Base-by-base conservation (phyloP, 768 basidiomycete species). In the Pulveroboletus sp. region DNA sequence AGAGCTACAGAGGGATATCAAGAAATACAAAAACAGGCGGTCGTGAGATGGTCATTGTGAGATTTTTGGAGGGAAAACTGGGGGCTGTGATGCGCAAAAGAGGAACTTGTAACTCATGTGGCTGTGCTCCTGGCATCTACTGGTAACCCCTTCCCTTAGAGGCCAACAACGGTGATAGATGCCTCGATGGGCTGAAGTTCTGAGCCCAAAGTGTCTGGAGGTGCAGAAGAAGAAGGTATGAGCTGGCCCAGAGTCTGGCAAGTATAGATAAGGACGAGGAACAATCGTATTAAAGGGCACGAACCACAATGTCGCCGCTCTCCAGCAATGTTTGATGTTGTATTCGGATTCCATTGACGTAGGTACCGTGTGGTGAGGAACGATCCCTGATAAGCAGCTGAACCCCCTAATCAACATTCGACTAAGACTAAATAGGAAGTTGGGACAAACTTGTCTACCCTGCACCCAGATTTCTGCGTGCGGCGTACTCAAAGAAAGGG, bases 401-500 rank as follows among this genome's bases (percentile, higher is more conserved):
- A 14, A 14, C 36, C 32, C 12, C 20, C 25, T 35, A 21, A 16
- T 66, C 32, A 65, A 45, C 17, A 27, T 46, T 35, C 9, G 20
- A 37, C 19, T n/a, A 25, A 32, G 33, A 20, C 33, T 20, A 27
- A 24, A 56, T 31, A 40, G 34, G 29, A 37, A 13, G 5, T 50
- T 61, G 36, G 8, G n/a, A 69, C 45, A 23, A 44, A 67, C 78
- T 63, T 74, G 69, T 47, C 69, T 67, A 19, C 67, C 69, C 25
- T 73, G 68, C 42, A 64, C 60, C 76, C 78, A 79, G 29, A 79
- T 60, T 52, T 77, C 71, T 6, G 75, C 76, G 43, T 80, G 78
- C 2, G 64, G 59, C 10, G 65, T 46, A 53, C 73, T 73, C 25
- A 80, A 58, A 31, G 76, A 66, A 37, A 78, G 60, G 21, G 73